Percentiles rank a stretch among this genome's conserved stretches.
These are phyloP conservation scores for Phytomonas sp. DNA, from an alignment of 208 protist species.

Conservation along the genomic window DNA sequence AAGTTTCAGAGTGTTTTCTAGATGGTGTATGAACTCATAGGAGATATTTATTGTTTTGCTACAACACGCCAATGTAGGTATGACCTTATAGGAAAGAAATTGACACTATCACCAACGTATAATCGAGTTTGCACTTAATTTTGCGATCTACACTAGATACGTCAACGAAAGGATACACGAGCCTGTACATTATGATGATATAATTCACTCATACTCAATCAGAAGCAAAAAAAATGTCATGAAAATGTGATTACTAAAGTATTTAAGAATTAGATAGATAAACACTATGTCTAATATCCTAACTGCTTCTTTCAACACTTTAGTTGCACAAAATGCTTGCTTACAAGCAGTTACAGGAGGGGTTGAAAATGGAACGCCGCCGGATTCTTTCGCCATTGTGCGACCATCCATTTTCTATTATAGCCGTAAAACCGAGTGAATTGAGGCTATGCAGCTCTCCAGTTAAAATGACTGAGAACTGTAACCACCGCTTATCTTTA, in stretches of 20 bases:
- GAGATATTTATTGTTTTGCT: background rate
- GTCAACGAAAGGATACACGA: background rate
- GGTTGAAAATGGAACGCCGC: background rate
- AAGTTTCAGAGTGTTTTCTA: background rate
- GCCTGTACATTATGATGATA: background rate
- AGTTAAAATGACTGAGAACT: background rate
- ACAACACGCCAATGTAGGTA: background rate
- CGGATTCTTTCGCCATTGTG: background rate
- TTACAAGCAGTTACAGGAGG: background rate
- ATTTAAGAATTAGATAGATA: background rate
- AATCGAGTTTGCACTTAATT: background rate
- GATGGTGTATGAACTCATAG: background rate
- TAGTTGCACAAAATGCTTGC: background rate
- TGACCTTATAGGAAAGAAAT: background rate
- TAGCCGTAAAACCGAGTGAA: background rate
- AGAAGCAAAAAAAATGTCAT: conserved; percentile 5
- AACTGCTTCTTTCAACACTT: background rate
- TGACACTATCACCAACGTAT: background rate
- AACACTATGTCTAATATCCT: background rate
- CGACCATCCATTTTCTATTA: background rate
- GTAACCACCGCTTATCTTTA: background rate
- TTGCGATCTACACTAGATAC: background rate
- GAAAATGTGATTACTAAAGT: background rate
- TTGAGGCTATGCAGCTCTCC: background rate
- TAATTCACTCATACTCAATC: background rate